Conservation (phyloP, 495 filamentous ascomycete genomes). For the Hypoxylon crocopeplum region DNA sequence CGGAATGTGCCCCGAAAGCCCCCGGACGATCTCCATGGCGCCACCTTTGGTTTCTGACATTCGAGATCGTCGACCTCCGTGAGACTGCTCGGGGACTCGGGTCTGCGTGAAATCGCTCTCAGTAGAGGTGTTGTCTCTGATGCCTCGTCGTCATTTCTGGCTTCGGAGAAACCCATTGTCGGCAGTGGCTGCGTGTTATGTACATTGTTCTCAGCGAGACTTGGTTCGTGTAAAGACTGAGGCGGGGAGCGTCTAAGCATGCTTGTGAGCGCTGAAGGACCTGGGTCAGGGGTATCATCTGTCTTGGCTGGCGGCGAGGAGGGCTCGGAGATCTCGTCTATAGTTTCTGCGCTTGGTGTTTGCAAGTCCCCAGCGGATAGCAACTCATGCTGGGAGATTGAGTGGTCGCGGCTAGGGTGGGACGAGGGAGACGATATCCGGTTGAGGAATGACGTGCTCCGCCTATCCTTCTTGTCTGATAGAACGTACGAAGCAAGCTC, state of each 20-base stretch:
- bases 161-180: slow-evolving; percentile 1
- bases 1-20: slow-evolving; percentile 19
- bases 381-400: slow-evolving; percentile 26
- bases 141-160: slow-evolving; percentile 16
- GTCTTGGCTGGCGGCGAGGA: slow-evolving; percentile 53
- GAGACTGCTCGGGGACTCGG: slow-evolving; percentile 34
- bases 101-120: slow-evolving; percentile 33
- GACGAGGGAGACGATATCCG: slow-evolving; percentile 46
- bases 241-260: slow-evolving; percentile 66
- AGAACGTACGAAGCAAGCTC: slow-evolving; percentile 89
- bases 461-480: slow-evolving; percentile 62
- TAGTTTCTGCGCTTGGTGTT: slow-evolving; percentile 46
- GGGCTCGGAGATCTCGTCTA: slow-evolving; percentile 69
- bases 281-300: slow-evolving; percentile 43
- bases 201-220: not conserved
- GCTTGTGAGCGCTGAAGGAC: slow-evolving; percentile 67
- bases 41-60: slow-evolving; percentile 44
- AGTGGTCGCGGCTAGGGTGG: slow-evolving; percentile 37
- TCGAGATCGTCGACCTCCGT: slow-evolving; percentile 48
- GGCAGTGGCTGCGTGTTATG: slow-evolving; percentile 15
- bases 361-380: slow-evolving; percentile 16
- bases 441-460: slow-evolving; percentile 49
- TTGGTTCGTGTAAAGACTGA: slow-evolving; percentile 27
- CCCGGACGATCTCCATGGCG: slow-evolving; percentile 1
- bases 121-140: slow-evolving; percentile 50